Evolutionary conservation across 106 monocot species (phyloP).

Genomic region (Amphibolis antarctica): DNA sequence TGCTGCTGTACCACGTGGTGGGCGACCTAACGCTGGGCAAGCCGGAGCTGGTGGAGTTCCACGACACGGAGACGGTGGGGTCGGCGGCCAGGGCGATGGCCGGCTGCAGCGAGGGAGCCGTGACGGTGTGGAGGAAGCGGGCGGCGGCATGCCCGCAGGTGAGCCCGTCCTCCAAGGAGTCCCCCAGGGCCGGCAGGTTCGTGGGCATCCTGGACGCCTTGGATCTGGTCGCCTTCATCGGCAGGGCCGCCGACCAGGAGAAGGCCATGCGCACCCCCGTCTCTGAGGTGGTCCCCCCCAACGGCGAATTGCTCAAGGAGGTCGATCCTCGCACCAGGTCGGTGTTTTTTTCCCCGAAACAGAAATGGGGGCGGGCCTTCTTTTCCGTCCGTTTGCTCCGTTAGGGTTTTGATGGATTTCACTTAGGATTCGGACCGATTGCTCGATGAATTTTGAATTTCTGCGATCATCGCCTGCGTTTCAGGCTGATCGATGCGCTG

Average conservation of each 20-base stretch:
- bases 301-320: conserved; percentile 14
- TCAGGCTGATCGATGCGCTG: conserved; percentile 83
- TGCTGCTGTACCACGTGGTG: conserved; percentile 20
- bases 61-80: conserved; percentile 19
- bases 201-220: conserved; percentile 19
- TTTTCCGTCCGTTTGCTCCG: no score
- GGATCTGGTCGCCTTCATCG: conserved; percentile 19
- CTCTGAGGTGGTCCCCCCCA: conserved; percentile 15
- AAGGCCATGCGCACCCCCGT: conserved; percentile 15
- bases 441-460: no score
- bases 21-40: conserved; percentile 26
- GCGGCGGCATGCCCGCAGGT: not conserved
- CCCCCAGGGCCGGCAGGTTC: conserved; percentile 10
- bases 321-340: conserved; percentile 26
- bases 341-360: not conserved
- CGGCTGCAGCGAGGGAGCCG: conserved; percentile 17
- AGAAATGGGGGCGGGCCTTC: no score
- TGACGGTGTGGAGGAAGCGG: conserved; percentile 16
- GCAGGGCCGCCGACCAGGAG: conserved; percentile 14
- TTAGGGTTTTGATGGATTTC: no score
- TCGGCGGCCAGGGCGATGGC: conserved; percentile 17
- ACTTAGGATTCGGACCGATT: no score
- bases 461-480: no score
- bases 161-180: conserved; percentile 2
- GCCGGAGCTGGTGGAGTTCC: conserved; percentile 22